A percentile compares a stretch with the other conserved stretches of the same genome.
Evolutionary conservation across 2,329 filamentous ascomycete species (phyloP).

Genomic region (Orbilia javanica): DNA sequence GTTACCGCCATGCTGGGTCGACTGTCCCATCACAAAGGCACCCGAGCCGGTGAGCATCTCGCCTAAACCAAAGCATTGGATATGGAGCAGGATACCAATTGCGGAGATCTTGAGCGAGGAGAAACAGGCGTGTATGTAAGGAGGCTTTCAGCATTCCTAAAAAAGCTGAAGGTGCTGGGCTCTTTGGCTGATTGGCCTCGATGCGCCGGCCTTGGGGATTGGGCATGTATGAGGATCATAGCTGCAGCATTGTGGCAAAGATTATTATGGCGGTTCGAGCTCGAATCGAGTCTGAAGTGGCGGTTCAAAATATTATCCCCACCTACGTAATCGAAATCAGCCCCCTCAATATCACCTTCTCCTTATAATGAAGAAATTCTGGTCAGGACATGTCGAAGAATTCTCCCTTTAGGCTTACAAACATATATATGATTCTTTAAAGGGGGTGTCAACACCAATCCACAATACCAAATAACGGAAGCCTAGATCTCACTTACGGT

Average conservation of each 20-base stretch:
- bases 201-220: neutral
- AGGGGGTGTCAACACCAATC: neutral
- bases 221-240: neutral
- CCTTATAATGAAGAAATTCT: neutral
- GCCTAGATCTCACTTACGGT: neutral
- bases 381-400: neutral
- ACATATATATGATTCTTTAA: neutral
- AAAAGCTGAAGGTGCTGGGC: conserved; percentile 24
- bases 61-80: conserved; percentile 55
- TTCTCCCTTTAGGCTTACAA: neutral
- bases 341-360: neutral
- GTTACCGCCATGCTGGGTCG: conserved; percentile 54
- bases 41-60: conserved; percentile 56
- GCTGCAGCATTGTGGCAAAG: conserved; percentile 22
- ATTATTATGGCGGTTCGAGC: conserved; percentile 6
- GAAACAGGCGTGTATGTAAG: conserved; percentile 43
- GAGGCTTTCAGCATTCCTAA: conserved; percentile 35
- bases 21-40: conserved; percentile 50
- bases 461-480: conserved; percentile 1
- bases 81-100: conserved; percentile 47
- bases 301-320: neutral
- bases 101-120: conserved; percentile 37
- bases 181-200: neutral
- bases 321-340: neutral
- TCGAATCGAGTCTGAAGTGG: neutral